phyloP scores from a whole-genome alignment of 768 basidiomycete species.

The Harrya chromipes region DNA sequence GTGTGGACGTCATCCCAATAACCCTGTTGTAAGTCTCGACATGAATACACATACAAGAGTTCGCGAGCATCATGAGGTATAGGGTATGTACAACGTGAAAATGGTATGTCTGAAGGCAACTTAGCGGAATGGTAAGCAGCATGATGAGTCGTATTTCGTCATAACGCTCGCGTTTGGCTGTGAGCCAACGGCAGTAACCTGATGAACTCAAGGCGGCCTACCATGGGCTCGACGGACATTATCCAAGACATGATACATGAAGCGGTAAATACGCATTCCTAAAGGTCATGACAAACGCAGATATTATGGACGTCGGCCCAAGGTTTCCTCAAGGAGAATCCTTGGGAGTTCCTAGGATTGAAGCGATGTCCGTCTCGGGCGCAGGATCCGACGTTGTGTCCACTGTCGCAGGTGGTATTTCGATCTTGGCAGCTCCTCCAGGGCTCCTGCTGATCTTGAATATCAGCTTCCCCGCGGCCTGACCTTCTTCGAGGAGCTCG shows the following conservation, averaged over 20 bases:
- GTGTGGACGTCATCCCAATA: no score
- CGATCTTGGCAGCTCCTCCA: background rate
- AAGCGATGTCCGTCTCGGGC: background rate
- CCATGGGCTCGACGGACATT: slow-evolving; percentile 3
- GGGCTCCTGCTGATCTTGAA: slow-evolving; percentile 26
- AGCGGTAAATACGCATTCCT: background rate
- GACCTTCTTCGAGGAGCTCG: slow-evolving; percentile 30
- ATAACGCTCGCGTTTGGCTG: background rate
- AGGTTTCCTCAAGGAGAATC: background rate
- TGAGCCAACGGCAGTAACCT: background rate
- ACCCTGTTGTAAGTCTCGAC: no score
- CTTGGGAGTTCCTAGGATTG: slow-evolving; percentile 3
- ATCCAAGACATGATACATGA: slow-evolving; percentile 6
- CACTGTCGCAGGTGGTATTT: background rate
- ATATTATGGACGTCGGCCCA: background rate
- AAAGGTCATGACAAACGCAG: slow-evolving; percentile 1
- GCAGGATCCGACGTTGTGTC: background rate
- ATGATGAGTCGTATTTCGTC: background rate
- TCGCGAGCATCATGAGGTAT: background rate
- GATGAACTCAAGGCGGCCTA: background rate
- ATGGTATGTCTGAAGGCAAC: slow-evolving; percentile 8
- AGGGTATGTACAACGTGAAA: slow-evolving; percentile 17
- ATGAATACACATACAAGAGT: background rate
- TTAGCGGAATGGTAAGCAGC: background rate
- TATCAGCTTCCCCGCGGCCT: slow-evolving; percentile 27